These are phyloP conservation scores for Capsella rubella DNA, from an alignment of 441 rosid genomes.

Conservation along the genomic window DNA sequence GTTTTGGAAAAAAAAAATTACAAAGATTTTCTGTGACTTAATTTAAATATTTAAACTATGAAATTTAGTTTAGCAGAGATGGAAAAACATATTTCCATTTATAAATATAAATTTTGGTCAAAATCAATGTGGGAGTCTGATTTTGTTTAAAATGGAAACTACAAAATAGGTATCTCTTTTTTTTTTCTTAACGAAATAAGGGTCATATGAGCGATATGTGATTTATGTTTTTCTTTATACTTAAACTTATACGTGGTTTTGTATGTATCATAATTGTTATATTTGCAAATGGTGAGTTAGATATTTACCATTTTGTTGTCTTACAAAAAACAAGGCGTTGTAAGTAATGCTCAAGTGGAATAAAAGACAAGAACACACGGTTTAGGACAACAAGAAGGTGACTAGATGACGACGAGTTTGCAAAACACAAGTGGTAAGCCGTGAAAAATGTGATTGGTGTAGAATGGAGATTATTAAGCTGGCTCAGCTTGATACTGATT, in stretches of 20 bases:
- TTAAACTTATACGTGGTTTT: too few relatives aligned
- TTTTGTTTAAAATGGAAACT: not conserved
- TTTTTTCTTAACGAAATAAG: too few relatives aligned
- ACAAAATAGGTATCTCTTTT: too few relatives aligned
- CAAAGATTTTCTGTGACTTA: not conserved
- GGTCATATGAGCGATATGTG: too few relatives aligned
- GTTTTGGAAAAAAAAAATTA: too few relatives aligned
- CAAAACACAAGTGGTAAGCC: slow-evolving; percentile 17
- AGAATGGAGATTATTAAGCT: not conserved
- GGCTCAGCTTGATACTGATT: not conserved
- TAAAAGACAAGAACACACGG: slow-evolving; percentile 10
- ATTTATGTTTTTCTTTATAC: too few relatives aligned
- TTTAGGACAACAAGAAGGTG: slow-evolving; percentile 34
- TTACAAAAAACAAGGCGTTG: not conserved
- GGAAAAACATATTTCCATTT: too few relatives aligned
- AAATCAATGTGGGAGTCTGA: not conserved
- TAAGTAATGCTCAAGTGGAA: slow-evolving; percentile 12
- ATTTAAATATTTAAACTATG: not conserved
- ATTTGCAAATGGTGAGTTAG: too few relatives aligned
- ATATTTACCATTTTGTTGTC: too few relatives aligned
- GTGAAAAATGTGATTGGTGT: slow-evolving; percentile 4
- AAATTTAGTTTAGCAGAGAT: not conserved
- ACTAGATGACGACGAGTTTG: slow-evolving; percentile 34
- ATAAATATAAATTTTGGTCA: too few relatives aligned
- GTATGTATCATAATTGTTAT: too few relatives aligned